These are phyloP conservation scores for Mycena albidolilacea DNA, from an alignment of 768 basidiomycete species.

Conservation along the genomic window DNA sequence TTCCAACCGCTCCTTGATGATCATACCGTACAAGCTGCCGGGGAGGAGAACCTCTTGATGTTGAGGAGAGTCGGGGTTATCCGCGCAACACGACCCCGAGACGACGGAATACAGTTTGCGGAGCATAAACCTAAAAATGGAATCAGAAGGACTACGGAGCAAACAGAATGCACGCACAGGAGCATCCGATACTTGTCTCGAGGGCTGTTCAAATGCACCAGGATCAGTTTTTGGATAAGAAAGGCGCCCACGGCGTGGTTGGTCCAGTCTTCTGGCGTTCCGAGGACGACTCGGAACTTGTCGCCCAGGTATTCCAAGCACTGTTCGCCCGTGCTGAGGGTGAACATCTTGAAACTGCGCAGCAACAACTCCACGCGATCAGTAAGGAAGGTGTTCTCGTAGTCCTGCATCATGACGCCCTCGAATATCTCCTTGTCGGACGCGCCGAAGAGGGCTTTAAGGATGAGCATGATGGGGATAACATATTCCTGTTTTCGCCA, in stretches of 20 bases:
- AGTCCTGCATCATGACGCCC: conserved; percentile 96
- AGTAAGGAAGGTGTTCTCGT: conserved; percentile 96
- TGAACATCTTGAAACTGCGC: conserved; percentile 95
- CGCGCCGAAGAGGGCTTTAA: conserved; percentile 93
- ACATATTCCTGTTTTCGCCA: conserved; percentile 99
- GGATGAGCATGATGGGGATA: conserved; percentile 95
- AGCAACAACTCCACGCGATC: conserved; percentile 96
- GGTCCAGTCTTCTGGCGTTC: conserved; percentile 93
- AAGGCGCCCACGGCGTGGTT: conserved; percentile 86
- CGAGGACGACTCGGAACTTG: conserved; percentile 94
- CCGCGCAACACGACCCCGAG: conserved; percentile 89
- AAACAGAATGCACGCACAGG: conserved; percentile 69
- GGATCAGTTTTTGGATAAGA: conserved; percentile 86
- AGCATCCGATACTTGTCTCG: conserved; percentile 97
- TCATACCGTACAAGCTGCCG: conserved; percentile 94
- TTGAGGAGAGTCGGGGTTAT: conserved; percentile 99
- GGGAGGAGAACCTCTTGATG: conserved; percentile 98
- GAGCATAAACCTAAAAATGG: conserved; percentile 87
- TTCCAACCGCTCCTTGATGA: conserved; percentile 97
- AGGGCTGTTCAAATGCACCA: conserved; percentile 90
- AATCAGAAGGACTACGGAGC: conserved; percentile 20
- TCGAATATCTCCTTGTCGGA: conserved; percentile 98
- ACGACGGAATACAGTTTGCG: conserved; percentile 95
- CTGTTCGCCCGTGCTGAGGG: conserved; percentile 88
- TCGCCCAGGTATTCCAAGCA: conserved; percentile 96